Evolutionary conservation across 139 green algal genomes (phyloP).

Genomic region (Closterium sp.): DNA sequence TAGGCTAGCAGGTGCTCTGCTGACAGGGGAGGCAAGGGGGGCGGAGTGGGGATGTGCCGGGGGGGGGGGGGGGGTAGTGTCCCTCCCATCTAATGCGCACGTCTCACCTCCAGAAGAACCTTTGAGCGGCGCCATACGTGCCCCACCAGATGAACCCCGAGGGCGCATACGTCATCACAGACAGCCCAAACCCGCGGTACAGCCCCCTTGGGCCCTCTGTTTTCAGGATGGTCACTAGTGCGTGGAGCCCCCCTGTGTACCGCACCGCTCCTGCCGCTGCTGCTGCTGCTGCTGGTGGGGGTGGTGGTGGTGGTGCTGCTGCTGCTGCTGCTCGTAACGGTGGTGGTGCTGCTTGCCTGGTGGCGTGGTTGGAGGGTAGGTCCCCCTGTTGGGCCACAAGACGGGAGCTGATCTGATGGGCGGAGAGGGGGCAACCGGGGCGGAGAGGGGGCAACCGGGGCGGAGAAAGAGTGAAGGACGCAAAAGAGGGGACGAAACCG

Average conservation of each 20-base stretch:
- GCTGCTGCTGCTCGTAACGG: not conserved
- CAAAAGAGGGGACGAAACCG: too few relatives aligned
- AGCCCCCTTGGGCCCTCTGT: conserved; percentile 82
- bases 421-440: not conserved
- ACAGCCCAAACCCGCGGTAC: conserved; percentile 85
- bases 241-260: conserved; percentile 59
- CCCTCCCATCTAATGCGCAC: too few relatives aligned
- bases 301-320: too few relatives aligned
- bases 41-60: too few relatives aligned
- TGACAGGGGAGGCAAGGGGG: too few relatives aligned
- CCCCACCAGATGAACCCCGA: conserved; percentile 77
- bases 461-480: too few relatives aligned
- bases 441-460: not conserved
- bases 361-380: not conserved
- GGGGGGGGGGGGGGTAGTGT: too few relatives aligned
- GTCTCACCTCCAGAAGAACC: conserved; percentile 70
- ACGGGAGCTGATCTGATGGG: not conserved
- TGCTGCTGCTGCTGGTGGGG: not conserved
- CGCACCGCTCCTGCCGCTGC: not conserved
- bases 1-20: too few relatives aligned
- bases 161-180: conserved; percentile 81
- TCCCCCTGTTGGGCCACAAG: not conserved
- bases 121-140: conserved; percentile 80
- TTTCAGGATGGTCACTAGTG: conserved; percentile 74
- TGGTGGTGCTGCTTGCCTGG: not conserved